Evolutionary conservation across 768 basidiomycete species (phyloP), one percentile per base, ranked within the genome.

Genomic region (Rhodotorula taiwanensis): DNA sequence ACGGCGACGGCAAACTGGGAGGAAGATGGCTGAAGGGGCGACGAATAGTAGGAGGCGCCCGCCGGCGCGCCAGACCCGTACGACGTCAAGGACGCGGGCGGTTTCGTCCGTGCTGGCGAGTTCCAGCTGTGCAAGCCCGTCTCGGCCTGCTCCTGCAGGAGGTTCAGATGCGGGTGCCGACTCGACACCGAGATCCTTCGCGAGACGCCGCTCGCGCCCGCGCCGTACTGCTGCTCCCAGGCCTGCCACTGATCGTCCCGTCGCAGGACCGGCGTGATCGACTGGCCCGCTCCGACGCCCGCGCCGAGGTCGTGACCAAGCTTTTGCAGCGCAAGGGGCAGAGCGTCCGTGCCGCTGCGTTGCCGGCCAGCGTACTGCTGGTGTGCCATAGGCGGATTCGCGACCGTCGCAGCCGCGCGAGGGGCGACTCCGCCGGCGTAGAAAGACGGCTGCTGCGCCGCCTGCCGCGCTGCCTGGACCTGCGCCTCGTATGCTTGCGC

Each of bases 161-260:
- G 89, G 74, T 94, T 92, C 39, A 98, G 80, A 72, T 92, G 90
- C 10, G 88, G 90, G 72, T 93, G 91, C 30, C 86, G 85, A 72
- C 86, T 84, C 21, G 84, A 82, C n/a, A 83, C 83, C 18, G 79
- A 76, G 66, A 68, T 73, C 55, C 54, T 72, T 71, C 48, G 20
- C 45, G 55, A 43, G 4, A 60, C 70, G 47, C 55, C 72, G 56
- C 43, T 73, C 70, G 48, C 64, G 56, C 58, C 47, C 6, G 23
- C 88, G 16, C 84, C 78, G 73, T 91, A 88, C 65, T 92, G 79
- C 69, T 91, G 78, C 76, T 98, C 95, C 52, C 54, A 61, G 27
- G 47, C 39, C 48, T 62, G 45, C 60, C 51, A 55, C 42, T 55
- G 60, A 47, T 54, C 53, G 39, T 55, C 54, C 16, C 55, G 47